Evolutionary conservation across 2,329 filamentous ascomycete genomes (phyloP).

Genomic region (Fusarium drepaniforme): DNA sequence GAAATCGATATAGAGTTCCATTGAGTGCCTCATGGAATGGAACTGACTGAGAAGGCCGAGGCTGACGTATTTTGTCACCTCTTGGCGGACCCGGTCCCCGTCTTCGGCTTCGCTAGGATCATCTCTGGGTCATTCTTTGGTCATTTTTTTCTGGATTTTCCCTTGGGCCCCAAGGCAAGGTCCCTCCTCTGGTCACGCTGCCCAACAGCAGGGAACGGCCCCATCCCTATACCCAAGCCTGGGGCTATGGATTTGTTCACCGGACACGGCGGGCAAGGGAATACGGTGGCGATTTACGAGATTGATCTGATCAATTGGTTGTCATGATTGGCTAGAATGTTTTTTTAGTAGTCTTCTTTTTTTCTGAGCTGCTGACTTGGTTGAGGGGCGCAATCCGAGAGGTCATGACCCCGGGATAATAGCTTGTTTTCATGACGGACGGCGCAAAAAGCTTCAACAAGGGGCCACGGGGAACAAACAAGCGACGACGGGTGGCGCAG

Average conservation of each 20-base stretch:
- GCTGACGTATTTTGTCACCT: constrained; percentile 33
- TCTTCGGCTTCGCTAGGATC: constrained; percentile 15
- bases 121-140: constrained; percentile 28
- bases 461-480: constrained; percentile 16
- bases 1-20: neutral
- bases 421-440: constrained; percentile 22
- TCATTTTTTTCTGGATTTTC: constrained; percentile 24
- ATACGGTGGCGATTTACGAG: constrained; percentile 10
- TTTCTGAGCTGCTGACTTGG: constrained; percentile 10
- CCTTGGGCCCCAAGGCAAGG: neutral
- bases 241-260: constrained; percentile 12
- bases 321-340: constrained; percentile 35
- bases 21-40: neutral
- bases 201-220: constrained; percentile 20
- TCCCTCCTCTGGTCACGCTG: constrained; percentile 26
- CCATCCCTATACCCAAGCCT: constrained; percentile 3
- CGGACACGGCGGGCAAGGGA: neutral
- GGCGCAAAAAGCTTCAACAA: neutral
- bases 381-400: neutral
- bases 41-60: constrained; percentile 5
- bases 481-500: constrained; percentile 15
- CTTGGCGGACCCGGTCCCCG: constrained; percentile 18
- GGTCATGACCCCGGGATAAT: constrained; percentile 13
- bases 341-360: constrained; percentile 1
- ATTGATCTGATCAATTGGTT: constrained; percentile 33